Conservation (phyloP, 1,139 yeast genomes). For the Taphrina populina region DNA sequence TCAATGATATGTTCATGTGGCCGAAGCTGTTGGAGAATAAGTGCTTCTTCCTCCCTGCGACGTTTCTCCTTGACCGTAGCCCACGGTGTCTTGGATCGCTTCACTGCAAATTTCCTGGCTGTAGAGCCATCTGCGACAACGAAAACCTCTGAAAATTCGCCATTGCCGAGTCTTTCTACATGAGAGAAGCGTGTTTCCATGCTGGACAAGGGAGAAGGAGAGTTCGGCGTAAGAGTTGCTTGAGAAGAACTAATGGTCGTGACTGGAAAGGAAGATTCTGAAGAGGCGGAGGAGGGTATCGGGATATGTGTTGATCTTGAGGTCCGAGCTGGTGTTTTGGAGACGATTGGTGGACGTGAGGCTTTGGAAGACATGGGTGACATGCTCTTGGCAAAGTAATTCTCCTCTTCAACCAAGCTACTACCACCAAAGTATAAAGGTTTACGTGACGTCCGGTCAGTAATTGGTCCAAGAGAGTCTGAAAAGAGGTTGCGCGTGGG, state of each 20-base stretch:
- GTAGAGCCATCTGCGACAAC: conserved; percentile 57
- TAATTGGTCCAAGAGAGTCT: conserved; percentile 7
- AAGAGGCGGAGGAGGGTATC: too few species aligned
- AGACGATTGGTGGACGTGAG: conserved; percentile 2
- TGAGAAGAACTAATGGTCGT: not conserved
- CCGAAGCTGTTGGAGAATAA: conserved; percentile 55
- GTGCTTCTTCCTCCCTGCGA: conserved; percentile 59
- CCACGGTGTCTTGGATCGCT: conserved; percentile 65
- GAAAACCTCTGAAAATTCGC: conserved; percentile 86
- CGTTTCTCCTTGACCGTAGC: conserved; percentile 55
- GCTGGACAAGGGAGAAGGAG: conserved; percentile 43
- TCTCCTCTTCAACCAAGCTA: conserved; percentile 16
- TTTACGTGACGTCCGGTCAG: conserved; percentile 7
- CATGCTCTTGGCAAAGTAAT: conserved; percentile 6
- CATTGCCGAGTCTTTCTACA: conserved; percentile 71
- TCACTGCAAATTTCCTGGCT: conserved; percentile 64
- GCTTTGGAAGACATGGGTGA: conserved; percentile 3
- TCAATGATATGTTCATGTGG: conserved; percentile 79
- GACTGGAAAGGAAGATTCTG: too few species aligned
- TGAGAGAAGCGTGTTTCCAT: conserved; percentile 63
- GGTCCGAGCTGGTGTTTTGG: conserved; percentile 15
- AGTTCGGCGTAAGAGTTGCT: not conserved
- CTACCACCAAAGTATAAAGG: conserved; percentile 19
- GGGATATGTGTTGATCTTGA: conserved; percentile 13
- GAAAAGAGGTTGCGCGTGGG: conserved; percentile 28